These are phyloP conservation scores for Botrytis pseudocinerea DNA, from an alignment of 2,329 filamentous ascomycete species.

Conservation along the genomic window DNA sequence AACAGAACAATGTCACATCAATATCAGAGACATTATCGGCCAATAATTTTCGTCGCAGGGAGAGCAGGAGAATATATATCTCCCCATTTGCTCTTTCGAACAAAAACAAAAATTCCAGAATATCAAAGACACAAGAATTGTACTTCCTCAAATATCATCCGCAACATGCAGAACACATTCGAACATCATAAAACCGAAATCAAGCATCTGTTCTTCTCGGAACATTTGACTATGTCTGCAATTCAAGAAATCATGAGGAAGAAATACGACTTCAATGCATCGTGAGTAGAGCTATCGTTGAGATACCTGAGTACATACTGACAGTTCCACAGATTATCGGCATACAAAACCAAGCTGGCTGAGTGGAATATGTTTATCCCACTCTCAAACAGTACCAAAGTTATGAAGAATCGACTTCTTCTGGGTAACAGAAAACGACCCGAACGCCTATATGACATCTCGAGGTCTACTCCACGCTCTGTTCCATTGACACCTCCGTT, in stretches of 20 bases:
- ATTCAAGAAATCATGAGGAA: constrained; percentile 24
- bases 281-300: constrained; percentile 4
- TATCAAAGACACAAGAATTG: background rate
- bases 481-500: constrained; percentile 20
- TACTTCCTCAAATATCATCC: background rate
- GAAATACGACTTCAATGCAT: constrained; percentile 15
- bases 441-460: background rate
- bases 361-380: constrained; percentile 23
- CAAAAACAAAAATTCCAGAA: constrained; percentile 4
- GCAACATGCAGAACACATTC: constrained; percentile 19
- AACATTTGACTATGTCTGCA: constrained; percentile 14
- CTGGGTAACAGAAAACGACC: constrained; percentile 12
- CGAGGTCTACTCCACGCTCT: constrained; percentile 17
- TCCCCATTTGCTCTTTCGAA: background rate
- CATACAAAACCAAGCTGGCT: constrained; percentile 23
- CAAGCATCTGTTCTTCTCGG: constrained; percentile 17
- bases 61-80: constrained; percentile 13
- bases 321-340: constrained; percentile 9
- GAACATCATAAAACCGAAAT: constrained; percentile 20
- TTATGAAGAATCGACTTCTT: constrained; percentile 9
- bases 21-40: constrained; percentile 1
- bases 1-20: constrained; percentile 19
- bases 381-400: constrained; percentile 2
- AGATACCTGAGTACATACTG: background rate
- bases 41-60: constrained; percentile 3